Evolutionary conservation across 805 yeast genomes (phyloP), one percentile per base, ranked within the genome.

Genomic region (Yarrowia osloensis): DNA sequence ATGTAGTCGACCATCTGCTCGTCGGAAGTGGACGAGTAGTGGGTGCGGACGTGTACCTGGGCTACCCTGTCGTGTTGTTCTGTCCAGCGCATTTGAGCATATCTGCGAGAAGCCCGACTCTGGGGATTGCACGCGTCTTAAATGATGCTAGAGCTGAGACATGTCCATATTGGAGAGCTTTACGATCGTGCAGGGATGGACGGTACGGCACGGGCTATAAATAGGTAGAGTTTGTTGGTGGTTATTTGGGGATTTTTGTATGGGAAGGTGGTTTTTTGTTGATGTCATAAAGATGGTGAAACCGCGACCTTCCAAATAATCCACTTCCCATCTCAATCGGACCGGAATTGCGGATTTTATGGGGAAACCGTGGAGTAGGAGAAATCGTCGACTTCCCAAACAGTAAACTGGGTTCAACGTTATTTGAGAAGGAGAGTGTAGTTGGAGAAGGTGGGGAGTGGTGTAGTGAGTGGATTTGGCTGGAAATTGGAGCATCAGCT

Each of bases 31-130:
- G 37, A 22, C 37, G 49, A 6, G 17, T 39, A 40, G 19, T 57
- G 63, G 49, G 63, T 39, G 13, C 49, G 33, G 5, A 40, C 63
- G 19, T 57, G 49, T 6, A 29, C 63, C 28, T 57, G 63, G 19
- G 63, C 63, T 28, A 57, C 63, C 47, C 63, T 24, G 63, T 57
- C 63, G 49, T 57, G 63, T 39, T 57, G 63, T 39, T 57, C 63
- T 57, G 63, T 57, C 63, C 63, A 57, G 37, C 63, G 47, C 49
- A 57, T 57, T 39, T 22, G 57, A 33, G 44, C 61, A 54, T 54
- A 54, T 22, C 44, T 17, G 42, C 29, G 12, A 33, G 22, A 22
- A 15, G 13, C 4, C 40, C 8, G 37, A 28, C 24, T 8, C 13
- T 21, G 57, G 19, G 57, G 57, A 50, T 21, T 4, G 11, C 40